Percentiles rank a stretch among this genome's conserved stretches.
These are phyloP conservation scores for Echium plantagineum DNA, from an alignment of 257 asterid genomes.

Conservation along the genomic window DNA sequence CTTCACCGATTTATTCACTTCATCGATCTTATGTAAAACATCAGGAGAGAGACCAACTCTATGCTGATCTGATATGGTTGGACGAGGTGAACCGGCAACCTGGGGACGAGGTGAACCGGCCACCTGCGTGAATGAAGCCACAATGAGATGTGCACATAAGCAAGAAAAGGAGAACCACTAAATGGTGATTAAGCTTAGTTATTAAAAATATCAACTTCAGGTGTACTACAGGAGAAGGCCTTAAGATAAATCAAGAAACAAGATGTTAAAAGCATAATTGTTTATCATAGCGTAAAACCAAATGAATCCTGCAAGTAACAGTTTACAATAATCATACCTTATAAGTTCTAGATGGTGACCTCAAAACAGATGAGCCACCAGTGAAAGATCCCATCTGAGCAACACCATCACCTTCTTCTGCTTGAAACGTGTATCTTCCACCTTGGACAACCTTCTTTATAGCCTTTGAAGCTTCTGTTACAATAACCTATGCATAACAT, in stretches of 20 bases:
- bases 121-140: slow-evolving; percentile 26
- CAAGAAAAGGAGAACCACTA: not conserved
- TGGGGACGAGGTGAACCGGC: slow-evolving; percentile 35
- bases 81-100: slow-evolving; percentile 34
- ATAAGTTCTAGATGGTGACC: slow-evolving; percentile 43
- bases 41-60: slow-evolving; percentile 35
- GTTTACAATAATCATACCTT: slow-evolving; percentile 27
- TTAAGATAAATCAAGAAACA: too few species aligned
- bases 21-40: slow-evolving; percentile 54
- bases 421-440: slow-evolving; percentile 28
- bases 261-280: too few species aligned
- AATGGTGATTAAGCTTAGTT: not conserved
- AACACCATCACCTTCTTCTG: slow-evolving; percentile 30
- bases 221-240: too few species aligned
- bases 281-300: too few species aligned
- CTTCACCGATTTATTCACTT: slow-evolving; percentile 56
- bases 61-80: slow-evolving; percentile 19
- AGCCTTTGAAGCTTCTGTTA: slow-evolving; percentile 48
- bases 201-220: too few species aligned
- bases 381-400: slow-evolving; percentile 34
- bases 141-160: not conserved
- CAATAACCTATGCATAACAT: slow-evolving; percentile 31
- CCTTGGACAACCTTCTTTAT: slow-evolving; percentile 29
- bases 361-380: slow-evolving; percentile 41
- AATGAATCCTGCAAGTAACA: not conserved